Base-by-base conservation (phyloP, 2,329 filamentous ascomycete genomes). In the Coniochaeta pulveracea region DNA sequence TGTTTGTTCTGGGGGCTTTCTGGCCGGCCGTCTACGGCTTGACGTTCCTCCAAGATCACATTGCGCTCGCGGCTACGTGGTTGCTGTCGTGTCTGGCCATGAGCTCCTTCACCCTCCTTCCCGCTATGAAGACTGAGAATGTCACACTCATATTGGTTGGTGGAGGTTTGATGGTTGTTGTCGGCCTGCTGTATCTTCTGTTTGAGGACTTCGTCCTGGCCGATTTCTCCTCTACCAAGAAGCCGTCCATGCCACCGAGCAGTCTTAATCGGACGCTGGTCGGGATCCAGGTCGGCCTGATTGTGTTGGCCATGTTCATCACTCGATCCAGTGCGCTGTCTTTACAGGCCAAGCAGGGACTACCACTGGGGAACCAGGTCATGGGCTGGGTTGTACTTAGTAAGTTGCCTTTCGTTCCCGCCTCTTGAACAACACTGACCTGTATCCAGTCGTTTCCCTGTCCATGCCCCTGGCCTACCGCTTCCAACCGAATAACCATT, bases 51-150 rank as follows among this genome's bases (percentile, higher is more conserved):
- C 66, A 60, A 34, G 58, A 70, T 17, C 80, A 96, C 48, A 50
- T 61, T 10, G 49, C 69, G 4, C 66, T 93, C 3, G 72, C 73
- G 34, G 57, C 63, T 0, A 75, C 76, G 1, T 98, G 91, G 91
- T 66, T 71, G 7, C 46, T 79, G 23, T 82, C 83, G 4, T 95
- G 88, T 55, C 44, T 79, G 2, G 60, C 78, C 4, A 94, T 96
- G 86, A 91, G 89, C 52, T 69, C 72, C 3, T 98, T 98, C 49
- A 98, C 91, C 0, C 58, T 96, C 10, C 64, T 98, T 2, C 82
- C 85, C 2, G 91, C 85, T 3, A 79, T 83, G 55, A 98, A 96
- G 55, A 62, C 75, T 1, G 93, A 98, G 51, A 74, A 81, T 45
- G 52, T 85, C 4, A 67, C 63, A 35, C 63, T 85, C 17, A 85